These are phyloP conservation scores for Candida pseudoviswanathii DNA, from an alignment of 1,139 yeast species.

Conservation along the genomic window DNA sequence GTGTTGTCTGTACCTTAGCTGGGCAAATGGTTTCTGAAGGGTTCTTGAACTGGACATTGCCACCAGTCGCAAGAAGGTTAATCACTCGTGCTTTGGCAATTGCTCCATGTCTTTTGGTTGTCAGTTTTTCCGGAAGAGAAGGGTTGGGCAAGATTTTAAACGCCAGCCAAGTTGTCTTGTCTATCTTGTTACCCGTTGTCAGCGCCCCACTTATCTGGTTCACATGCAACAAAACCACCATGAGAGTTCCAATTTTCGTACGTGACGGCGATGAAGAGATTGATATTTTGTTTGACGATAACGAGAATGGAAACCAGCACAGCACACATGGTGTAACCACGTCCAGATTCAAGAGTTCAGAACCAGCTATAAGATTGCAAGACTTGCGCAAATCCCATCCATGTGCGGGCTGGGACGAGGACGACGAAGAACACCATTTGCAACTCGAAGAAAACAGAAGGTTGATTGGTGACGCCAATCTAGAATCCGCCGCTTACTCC, in stretches of 20 bases:
- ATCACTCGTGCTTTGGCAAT: slow-evolving; percentile 85
- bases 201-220: slow-evolving; percentile 88
- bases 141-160: slow-evolving; percentile 84
- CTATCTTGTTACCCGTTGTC: slow-evolving; percentile 82
- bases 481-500: slow-evolving; percentile 9
- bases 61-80: slow-evolving; percentile 84
- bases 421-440: slow-evolving; percentile 24
- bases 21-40: slow-evolving; percentile 98
- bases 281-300: slow-evolving; percentile 23
- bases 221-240: slow-evolving; percentile 71
- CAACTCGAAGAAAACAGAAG: slow-evolving; percentile 19
- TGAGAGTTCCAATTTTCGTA: slow-evolving; percentile 65
- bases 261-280: slow-evolving; percentile 35
- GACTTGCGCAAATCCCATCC: slow-evolving; percentile 48
- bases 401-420: slow-evolving; percentile 49
- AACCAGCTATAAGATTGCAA: slow-evolving; percentile 47
- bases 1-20: slow-evolving; percentile 95
- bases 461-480: slow-evolving; percentile 8
- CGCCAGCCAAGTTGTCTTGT: slow-evolving; percentile 84
- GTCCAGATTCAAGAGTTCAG: slow-evolving; percentile 32
- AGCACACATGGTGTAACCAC: background rate
- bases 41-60: slow-evolving; percentile 78
- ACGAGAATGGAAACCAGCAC: slow-evolving; percentile 10
- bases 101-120: slow-evolving; percentile 83
- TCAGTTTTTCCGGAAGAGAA: slow-evolving; percentile 75